Conservation (phyloP, 2,329 filamentous ascomycete genomes). For the Sclerotinia trifoliorum region DNA sequence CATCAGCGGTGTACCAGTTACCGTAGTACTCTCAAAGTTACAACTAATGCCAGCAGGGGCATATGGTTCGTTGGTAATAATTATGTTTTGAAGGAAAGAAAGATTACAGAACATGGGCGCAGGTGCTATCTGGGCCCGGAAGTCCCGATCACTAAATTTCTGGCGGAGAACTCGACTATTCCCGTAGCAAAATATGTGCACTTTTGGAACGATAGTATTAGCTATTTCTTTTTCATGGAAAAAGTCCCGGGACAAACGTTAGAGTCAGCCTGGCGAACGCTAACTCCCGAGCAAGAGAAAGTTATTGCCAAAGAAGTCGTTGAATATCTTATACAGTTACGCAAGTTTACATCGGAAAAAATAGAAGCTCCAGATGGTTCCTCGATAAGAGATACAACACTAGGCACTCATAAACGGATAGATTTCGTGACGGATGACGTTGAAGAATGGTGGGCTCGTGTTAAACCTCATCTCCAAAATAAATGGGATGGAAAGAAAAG, state of each 20-base stretch:
- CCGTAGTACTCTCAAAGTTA: neutral
- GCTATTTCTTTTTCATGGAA: neutral
- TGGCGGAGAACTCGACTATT: neutral
- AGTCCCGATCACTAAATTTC: neutral
- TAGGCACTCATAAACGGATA: too few relatives aligned
- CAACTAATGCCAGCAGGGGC: neutral
- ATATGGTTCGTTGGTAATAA: neutral
- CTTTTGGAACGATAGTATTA: neutral
- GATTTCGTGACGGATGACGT: neutral
- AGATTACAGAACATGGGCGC: neutral
- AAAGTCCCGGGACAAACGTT: neutral
- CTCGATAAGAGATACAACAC: neutral
- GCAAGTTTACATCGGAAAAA: conserved; percentile 3
- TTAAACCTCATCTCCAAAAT: neutral
- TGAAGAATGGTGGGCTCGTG: conserved; percentile 2
- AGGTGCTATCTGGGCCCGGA: neutral
- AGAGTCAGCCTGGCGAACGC: neutral
- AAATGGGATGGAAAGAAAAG: neutral
- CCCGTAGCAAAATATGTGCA: neutral
- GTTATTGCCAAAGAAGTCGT: conserved; percentile 11
- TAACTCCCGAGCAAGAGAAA: neutral
- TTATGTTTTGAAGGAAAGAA: neutral
- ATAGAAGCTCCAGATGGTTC: neutral
- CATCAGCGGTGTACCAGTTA: accelerated
- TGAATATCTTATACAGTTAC: conserved; percentile 2